Evolutionary conservation across 306 rosid species (phyloP), one percentile per base, ranked within the genome.

Genomic region (Herpetospermum pedunculosum): DNA sequence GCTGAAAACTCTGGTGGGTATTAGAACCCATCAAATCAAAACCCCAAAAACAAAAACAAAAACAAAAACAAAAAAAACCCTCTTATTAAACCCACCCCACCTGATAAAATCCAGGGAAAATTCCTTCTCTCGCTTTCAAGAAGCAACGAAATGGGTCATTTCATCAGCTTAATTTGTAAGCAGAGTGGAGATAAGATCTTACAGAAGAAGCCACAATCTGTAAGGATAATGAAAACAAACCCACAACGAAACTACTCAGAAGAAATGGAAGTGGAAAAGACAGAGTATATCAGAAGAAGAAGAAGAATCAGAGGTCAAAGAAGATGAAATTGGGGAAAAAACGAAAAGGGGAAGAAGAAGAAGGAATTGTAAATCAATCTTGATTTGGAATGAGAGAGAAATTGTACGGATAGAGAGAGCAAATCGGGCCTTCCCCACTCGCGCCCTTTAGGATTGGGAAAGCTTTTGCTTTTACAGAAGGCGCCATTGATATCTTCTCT

Each of bases 161-260:
- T 59, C 8, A 40, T 72, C 83, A 78, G 92, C 96, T 92, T 90
- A 75, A 41, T 25, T 77, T 49, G 14, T 52, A 90, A 86, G 98
- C 97, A 81, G 90, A 79, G 81, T 30, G 49, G 77, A 55, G 98
- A 93, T 89, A 89, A 93, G 97, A 90, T 86, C 93, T 87, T 89
- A 85, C 67, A n/a, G 82, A 75, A 57, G 91, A 89, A 92, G 97
- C 78, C 87, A 88, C 76, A 8, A 3, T n/a, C n/a, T n/a, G n/a
- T n/a, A 57, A 59, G 12, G 41, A 59, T 59, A 59, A 30, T 2
- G 23, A 59, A 30, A 60, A 32, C 26, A 25, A 3, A 60, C 69
- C 69, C 69, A 60, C 23, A 58, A 29, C 12, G 2, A 10, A 53
- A 53, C 32, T 53, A 53, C 23, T 10, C 16, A 59, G 67, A 59